A percentile compares a stretch with the other conserved stretches of the same genome.
Evolutionary conservation across 371 early-diverging fungal species (phyloP).

Genomic region (Mortierella polycephala): DNA sequence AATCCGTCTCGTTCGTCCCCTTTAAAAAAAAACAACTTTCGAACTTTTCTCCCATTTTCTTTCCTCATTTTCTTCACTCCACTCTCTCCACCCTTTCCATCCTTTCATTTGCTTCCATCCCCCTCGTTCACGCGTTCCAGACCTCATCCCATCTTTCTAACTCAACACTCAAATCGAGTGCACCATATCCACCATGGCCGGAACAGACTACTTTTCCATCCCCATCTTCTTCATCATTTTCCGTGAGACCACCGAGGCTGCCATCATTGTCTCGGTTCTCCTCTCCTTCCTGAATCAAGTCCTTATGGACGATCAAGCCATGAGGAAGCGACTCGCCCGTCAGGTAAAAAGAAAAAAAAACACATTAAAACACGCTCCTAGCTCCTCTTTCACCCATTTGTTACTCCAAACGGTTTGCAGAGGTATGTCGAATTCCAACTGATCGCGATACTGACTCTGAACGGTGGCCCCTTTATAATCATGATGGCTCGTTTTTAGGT

Average conservation of each 20-base stretch:
- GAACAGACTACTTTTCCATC: slow-evolving; percentile 63
- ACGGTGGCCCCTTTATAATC: not conserved
- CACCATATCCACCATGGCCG: slow-evolving; percentile 13
- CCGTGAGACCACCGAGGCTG: slow-evolving; percentile 85
- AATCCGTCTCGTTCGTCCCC: too few relatives aligned
- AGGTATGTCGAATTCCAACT: not conserved
- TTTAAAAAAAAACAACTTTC: not conserved
- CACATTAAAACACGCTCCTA: not conserved
- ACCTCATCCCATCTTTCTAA: not conserved
- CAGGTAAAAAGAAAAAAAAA: slow-evolving; percentile 26
- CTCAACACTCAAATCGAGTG: not conserved
- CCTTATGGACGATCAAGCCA: slow-evolving; percentile 16
- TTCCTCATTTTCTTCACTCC: not conserved
- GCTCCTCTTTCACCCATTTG: not conserved
- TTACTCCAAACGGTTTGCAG: not conserved
- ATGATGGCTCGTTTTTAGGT: slow-evolving; percentile 14
- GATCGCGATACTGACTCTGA: not conserved
- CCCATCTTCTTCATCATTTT: slow-evolving; percentile 87
- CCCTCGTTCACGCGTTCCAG: not conserved
- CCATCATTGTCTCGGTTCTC: slow-evolving; percentile 83
- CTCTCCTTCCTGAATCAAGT: slow-evolving; percentile 73
- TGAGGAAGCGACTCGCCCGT: slow-evolving; percentile 18
- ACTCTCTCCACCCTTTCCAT: not conserved
- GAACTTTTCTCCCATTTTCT: slow-evolving; percentile 1
- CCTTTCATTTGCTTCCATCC: not conserved